phyloP scores from a whole-genome alignment of 2,329 filamentous ascomycete species.

The Pseudogymnoascus sp. region DNA sequence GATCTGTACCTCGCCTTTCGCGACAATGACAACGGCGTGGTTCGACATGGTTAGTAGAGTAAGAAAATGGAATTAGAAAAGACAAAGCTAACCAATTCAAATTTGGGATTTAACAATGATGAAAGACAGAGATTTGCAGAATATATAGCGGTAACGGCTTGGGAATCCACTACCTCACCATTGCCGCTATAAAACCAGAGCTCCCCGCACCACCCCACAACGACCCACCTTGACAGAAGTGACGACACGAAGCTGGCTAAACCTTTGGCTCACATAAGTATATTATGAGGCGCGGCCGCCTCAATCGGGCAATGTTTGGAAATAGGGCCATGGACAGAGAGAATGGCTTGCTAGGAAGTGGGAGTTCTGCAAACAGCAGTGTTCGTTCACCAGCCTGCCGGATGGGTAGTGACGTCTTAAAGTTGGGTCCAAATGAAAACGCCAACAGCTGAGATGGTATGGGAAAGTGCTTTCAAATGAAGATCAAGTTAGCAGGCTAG shows the following conservation, averaged over 20 bases:
- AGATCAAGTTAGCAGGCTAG: too few relatives aligned
- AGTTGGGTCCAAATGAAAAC: neutral
- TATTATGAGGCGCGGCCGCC: neutral
- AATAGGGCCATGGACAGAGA: neutral
- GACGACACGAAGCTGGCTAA: neutral
- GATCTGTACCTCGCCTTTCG: slow-evolving; percentile 15
- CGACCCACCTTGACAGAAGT: slow-evolving; percentile 2
- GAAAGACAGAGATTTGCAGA: neutral
- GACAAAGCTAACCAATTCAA: neutral
- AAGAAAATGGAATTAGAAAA: neutral
- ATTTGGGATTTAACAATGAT: neutral
- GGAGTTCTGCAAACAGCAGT: neutral
- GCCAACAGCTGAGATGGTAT: neutral
- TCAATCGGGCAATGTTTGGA: neutral
- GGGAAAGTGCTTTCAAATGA: neutral
- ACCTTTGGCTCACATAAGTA: neutral
- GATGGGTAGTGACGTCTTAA: neutral
- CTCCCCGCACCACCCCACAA: neutral
- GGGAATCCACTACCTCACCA: neutral
- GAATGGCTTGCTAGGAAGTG: neutral
- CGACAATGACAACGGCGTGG: slow-evolving; percentile 10
- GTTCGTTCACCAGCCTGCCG: neutral
- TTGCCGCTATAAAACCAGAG: neutral
- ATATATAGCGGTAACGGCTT: neutral
- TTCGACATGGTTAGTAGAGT: slow-evolving; percentile 3